Evolutionary conservation across 257 asterid species (phyloP).

Genomic region (Osmanthus fragrans): DNA sequence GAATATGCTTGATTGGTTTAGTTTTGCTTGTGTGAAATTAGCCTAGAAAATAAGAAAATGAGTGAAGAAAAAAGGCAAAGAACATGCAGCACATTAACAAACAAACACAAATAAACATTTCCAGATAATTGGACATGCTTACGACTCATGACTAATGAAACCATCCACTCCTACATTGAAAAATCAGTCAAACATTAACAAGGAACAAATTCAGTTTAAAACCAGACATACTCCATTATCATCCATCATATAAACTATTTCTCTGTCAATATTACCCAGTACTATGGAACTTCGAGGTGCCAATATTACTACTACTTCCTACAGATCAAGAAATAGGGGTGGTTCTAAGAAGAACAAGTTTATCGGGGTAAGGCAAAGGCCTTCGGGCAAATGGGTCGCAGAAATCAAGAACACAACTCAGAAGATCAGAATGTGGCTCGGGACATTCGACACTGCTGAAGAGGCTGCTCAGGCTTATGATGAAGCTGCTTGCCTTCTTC

Average conservation of each 20-base stretch:
- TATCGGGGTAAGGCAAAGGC: slow-evolving; percentile 86
- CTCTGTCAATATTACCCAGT: slow-evolving; percentile 1
- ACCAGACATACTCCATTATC: slow-evolving; percentile 18
- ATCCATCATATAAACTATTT: slow-evolving; percentile 38
- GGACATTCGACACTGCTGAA: slow-evolving; percentile 80
- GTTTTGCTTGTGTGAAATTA: no score
- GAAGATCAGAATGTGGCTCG: slow-evolving; percentile 85
- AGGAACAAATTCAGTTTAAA: slow-evolving; percentile 20
- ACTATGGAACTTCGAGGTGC: slow-evolving; percentile 46
- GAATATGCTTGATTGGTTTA: no score
- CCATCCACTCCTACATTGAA: slow-evolving; percentile 38
- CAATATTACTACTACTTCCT: not conserved
- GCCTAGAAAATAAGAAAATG: no score
- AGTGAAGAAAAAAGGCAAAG: slow-evolving; percentile 28
- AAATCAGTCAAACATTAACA: slow-evolving; percentile 47
- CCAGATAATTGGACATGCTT: slow-evolving; percentile 36
- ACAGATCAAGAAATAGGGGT: slow-evolving; percentile 31
- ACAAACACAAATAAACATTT: slow-evolving; percentile 36
- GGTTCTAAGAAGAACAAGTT: slow-evolving; percentile 48
- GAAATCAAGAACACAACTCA: slow-evolving; percentile 89
- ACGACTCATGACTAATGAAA: slow-evolving; percentile 49
- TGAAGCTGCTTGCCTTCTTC: slow-evolving; percentile 79
- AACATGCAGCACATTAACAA: slow-evolving; percentile 38
- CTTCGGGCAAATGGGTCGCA: slow-evolving; percentile 89
- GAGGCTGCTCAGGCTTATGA: slow-evolving; percentile 90